A percentile compares a stretch with the other conserved stretches of the same genome.
phyloP scores from a whole-genome alignment of 1,284 basidiomycete species.

The Malassezia sympodialis region DNA sequence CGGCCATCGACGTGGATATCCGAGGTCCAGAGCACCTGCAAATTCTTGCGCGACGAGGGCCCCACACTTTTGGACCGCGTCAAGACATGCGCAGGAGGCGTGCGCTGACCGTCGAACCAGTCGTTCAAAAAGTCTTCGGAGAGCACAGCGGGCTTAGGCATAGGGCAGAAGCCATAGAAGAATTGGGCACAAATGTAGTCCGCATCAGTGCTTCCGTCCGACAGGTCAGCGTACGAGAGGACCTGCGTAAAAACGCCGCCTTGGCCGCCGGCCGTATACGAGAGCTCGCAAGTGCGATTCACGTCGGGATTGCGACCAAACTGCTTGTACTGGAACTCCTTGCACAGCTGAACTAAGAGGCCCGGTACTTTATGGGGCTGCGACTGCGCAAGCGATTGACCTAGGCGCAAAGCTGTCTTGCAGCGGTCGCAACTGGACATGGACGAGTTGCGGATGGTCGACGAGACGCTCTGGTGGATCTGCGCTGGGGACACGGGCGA shows the following conservation, averaged over 20 bases:
- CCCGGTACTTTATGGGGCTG: slow-evolving; percentile 58
- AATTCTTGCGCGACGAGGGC: slow-evolving; percentile 45
- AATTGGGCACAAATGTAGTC: slow-evolving; percentile 38
- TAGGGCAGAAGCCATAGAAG: slow-evolving; percentile 19
- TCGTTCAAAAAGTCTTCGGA: slow-evolving; percentile 26
- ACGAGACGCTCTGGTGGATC: slow-evolving; percentile 28
- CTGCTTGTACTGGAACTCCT: slow-evolving; percentile 55
- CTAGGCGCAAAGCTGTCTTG: slow-evolving; percentile 57
- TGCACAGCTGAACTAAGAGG: slow-evolving; percentile 58
- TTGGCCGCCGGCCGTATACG: slow-evolving; percentile 23
- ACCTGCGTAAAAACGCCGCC: slow-evolving; percentile 33
- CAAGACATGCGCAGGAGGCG: background rate
- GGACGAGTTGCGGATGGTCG: slow-evolving; percentile 34
- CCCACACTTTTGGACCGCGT: background rate
- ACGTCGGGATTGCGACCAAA: slow-evolving; percentile 51
- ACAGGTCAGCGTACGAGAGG: slow-evolving; percentile 38
- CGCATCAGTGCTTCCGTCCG: slow-evolving; percentile 24
- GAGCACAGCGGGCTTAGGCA: slow-evolving; percentile 23
- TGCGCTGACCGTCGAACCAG: slow-evolving; percentile 30
- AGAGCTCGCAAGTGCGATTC: slow-evolving; percentile 44
- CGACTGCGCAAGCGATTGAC: slow-evolving; percentile 59
- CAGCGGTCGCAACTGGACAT: slow-evolving; percentile 57
- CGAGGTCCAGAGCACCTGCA: slow-evolving; percentile 66
- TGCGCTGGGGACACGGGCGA: background rate
- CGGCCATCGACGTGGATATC: slow-evolving; percentile 72